Percentiles rank a stretch among this genome's conserved stretches.
Conservation (phyloP, 208 protist genomes). For the Acanthamoeba lenticulata region DNA sequence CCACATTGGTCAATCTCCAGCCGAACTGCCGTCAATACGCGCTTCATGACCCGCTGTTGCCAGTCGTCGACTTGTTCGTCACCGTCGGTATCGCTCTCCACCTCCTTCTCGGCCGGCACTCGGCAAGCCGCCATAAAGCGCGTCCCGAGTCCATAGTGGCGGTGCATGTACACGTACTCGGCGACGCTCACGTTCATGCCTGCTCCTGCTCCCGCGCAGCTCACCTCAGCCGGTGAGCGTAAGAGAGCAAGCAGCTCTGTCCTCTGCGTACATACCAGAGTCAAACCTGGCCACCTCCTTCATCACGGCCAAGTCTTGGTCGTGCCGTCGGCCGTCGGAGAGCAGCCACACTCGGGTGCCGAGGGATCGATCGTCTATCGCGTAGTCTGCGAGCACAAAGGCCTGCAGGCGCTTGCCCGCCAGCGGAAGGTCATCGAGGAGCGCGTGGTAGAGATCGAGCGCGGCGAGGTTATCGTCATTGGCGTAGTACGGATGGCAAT, state of each 20-base stretch:
- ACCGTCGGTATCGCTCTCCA: not conserved
- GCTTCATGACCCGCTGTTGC: not conserved
- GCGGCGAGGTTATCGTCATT: not conserved
- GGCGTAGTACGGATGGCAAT: not conserved
- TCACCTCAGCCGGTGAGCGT: not conserved
- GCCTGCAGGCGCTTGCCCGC: not conserved
- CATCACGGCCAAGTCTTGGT: not conserved
- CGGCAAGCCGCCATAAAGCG: not conserved
- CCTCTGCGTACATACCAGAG: not conserved
- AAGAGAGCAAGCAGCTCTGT: not conserved
- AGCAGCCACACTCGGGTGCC: not conserved
- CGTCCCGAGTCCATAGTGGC: not conserved
- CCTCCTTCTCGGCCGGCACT: no score
- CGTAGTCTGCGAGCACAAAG: not conserved
- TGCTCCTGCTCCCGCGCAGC: not conserved
- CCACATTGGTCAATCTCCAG: not conserved
- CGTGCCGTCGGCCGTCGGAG: not conserved
- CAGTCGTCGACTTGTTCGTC: not conserved
- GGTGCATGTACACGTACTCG: conserved; percentile 2
- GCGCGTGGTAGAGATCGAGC: not conserved
- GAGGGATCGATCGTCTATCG: not conserved
- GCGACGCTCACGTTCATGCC: not conserved
- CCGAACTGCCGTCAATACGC: not conserved
- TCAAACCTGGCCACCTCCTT: not conserved
- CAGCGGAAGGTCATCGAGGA: not conserved